These are phyloP conservation scores for Ceratocystis smalleyi DNA, from an alignment of 2,329 filamentous ascomycete species.

Conservation along the genomic window DNA sequence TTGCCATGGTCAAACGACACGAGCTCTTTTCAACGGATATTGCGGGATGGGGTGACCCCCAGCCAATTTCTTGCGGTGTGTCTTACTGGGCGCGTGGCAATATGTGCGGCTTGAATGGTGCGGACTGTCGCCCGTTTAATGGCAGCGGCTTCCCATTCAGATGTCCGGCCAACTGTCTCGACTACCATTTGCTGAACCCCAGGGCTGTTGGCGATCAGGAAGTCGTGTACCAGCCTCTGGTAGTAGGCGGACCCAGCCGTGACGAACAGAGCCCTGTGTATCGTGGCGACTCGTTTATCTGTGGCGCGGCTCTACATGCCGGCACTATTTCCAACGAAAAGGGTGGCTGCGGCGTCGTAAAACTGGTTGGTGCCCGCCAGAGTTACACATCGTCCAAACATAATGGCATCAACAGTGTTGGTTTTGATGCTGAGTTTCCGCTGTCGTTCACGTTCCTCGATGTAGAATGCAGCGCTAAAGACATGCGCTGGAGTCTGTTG, in stretches of 20 bases:
- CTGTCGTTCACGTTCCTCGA: constrained; percentile 65
- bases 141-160: constrained; percentile 56
- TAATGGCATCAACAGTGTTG: constrained; percentile 62
- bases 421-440: constrained; percentile 80
- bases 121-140: constrained; percentile 58
- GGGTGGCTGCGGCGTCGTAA: constrained; percentile 71
- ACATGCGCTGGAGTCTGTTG: constrained; percentile 72
- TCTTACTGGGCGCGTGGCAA: constrained; percentile 60
- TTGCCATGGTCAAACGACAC: constrained; percentile 51
- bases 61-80: constrained; percentile 48
- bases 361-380: constrained; percentile 51
- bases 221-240: constrained; percentile 46
- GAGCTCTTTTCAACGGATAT: constrained; percentile 47
- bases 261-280: constrained; percentile 44
- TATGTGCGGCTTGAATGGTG: constrained; percentile 57
- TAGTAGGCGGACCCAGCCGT: constrained; percentile 48
- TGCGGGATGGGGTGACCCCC: constrained; percentile 49
- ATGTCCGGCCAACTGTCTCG: constrained; percentile 57
- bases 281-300: constrained; percentile 79
- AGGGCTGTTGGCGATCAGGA: constrained; percentile 59
- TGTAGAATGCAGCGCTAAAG: constrained; percentile 52
- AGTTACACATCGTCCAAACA: constrained; percentile 47
- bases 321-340: constrained; percentile 55
- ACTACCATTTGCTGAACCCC: constrained; percentile 50
- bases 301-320: constrained; percentile 68